Evolutionary conservation across 768 basidiomycete species (phyloP), one percentile per base, ranked within the genome.

Genomic region (Saitozyma podzolica): DNA sequence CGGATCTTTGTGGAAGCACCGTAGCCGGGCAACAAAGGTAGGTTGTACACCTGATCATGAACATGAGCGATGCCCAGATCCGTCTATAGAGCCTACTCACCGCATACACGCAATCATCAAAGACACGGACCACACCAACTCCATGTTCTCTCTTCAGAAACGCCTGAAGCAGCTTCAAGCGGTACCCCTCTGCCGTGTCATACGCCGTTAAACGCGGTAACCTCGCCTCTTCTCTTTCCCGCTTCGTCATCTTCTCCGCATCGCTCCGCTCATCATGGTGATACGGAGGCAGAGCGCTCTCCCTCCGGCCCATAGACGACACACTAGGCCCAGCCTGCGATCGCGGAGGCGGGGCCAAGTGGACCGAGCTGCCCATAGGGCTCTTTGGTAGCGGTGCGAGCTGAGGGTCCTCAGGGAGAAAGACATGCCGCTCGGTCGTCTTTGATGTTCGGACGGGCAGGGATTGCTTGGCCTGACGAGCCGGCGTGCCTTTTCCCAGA

Each of bases 91-190:
- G 7, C 3, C 13, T 17, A 70, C 90, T 81, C 65, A 94, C 93
- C 60, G 87, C 89, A 82, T 96, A 96, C 63, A 95, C 80, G 0
- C 92, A 93, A 80, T 97, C 94, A 76, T 96, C 94, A 68, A 91
- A 97, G 0, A 91, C 84, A 62, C 94, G 83, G 88, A 91, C 9
- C 81, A 83, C 78, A 2, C 78, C 78, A 10, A 94, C 92, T 58
- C 93, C 95, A 76, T 97, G 94, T 74, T 97, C 94, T 56, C 94
- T 83, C 80, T 94, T 95, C 75, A 96, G 75, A 73, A 93, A 95
- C 2, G 88, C 86, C 10, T 88, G 87, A 19, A 96, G 80, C 0
- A 89, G 80, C 77, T 91, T 93, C 85, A 90, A 88, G 74, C 87
- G 87, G 78, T 94, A 88, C 8, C 85, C 85, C 68, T 94, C 92